Evolutionary conservation across 768 basidiomycete species (phyloP), one percentile per base, ranked within the genome.

Genomic region (Imleria badia): DNA sequence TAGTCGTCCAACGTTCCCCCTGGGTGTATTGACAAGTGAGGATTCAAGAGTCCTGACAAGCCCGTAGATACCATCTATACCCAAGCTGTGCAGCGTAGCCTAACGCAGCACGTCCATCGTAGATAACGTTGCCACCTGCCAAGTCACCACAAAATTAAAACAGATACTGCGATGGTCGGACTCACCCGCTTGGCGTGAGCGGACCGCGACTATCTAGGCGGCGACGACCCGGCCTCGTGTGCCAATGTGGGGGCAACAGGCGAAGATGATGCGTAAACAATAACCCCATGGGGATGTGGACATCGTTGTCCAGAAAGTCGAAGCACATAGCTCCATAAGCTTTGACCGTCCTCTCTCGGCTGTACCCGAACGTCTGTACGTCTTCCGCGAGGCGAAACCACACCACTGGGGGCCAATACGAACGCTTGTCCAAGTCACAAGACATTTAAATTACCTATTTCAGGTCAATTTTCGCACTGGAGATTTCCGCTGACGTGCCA

Each of bases 401-500:
- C 26, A 26, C 26, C 26, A 26, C n/a, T n/a, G n/a, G n/a, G 20
- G 7, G 19, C 19, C 20, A 15, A 30, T 29, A 36, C 22, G 13
- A 34, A 45, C n/a, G 23, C 19, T 26, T 26, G 20, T 29, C 31
- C 43, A 15, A 23, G 39, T 17, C 23, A 39, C 9, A 7, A 7
- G 39, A 17, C 39, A 31, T 20, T 10, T 4, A 12, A 36, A 9
- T 19, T 22, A 26, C 40, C 40, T 13, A 39, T 54, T 41, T 9
- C 2, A n/a, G 19, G 15, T 19, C 39, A 33, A 36, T 38, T 29
- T 33, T 35, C 29, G 30, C 30, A 8, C 30, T 12, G 48, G 38
- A 52, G 45, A 36, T 42, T 45, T 14, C 59, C 49, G 36, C 9
- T 44, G 56, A 42, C n/a, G n/a, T 30, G 44, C 15, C 35, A 31